A percentile compares a stretch with the other conserved stretches of the same genome.
Conservation (phyloP, 2,329 filamentous ascomycete species). For the Elsinoe fawcettii region DNA sequence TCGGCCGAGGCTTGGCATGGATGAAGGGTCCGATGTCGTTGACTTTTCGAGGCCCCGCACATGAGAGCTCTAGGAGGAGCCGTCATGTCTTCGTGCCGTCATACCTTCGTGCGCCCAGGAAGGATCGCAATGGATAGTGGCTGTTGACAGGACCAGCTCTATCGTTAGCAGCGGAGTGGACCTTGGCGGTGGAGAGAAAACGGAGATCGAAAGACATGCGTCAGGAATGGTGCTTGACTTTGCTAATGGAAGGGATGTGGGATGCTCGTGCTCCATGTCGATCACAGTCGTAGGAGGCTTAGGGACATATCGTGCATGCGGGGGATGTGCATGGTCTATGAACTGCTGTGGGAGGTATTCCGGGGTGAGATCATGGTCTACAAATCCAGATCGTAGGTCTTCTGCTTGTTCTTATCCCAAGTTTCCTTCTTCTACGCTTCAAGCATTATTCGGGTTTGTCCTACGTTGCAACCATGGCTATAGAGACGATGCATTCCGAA, state of each 20-base stretch:
- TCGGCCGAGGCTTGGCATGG: constrained; percentile 2
- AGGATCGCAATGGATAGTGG: neutral
- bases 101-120: neutral
- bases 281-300: constrained; percentile 11
- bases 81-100: neutral
- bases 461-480: no score
- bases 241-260: neutral
- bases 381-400: neutral
- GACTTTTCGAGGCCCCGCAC: neutral
- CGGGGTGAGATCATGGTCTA: neutral
- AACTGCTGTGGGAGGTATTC: constrained; percentile 9
- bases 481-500: neutral
- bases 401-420: neutral
- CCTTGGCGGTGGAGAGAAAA: neutral
- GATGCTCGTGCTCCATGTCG: neutral
- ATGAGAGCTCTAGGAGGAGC: neutral
- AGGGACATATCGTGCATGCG: neutral
- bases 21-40: neutral
- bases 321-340: neutral
- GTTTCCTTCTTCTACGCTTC: neutral
- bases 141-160: neutral
- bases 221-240: no score
- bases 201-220: neutral
- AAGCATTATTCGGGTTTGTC: no score
- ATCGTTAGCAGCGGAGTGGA: neutral